Base-by-base conservation (phyloP, 139 green algal species). In the Tetraselmis striata region DNA sequence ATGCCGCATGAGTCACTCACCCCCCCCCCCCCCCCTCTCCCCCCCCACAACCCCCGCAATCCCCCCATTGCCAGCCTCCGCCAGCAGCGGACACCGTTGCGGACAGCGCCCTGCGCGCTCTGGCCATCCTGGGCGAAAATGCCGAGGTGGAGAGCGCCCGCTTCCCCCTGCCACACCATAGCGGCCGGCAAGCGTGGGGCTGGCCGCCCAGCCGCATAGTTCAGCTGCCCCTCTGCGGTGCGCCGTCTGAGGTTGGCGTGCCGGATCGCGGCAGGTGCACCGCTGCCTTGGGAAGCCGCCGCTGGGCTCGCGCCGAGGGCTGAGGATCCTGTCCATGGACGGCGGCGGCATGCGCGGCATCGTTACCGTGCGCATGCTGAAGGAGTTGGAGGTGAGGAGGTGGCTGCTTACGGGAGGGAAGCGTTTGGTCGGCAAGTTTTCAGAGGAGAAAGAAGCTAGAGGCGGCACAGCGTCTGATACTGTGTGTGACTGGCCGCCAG, bases 311-410 rank as follows among this genome's bases (percentile, higher is more conserved):
- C 87, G 90, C 2, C 89, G 93, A 23, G 96, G 96, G 1, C 32
- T 98, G 77, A 92, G 96, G n/a, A 90, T 99, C 27, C 85, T 99
- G 25, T 89, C 91, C 32, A 91, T 99, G 90, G 96, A 98, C 81
- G 95, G 95, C 2, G 95, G 95, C n/a, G 95, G 95, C 83, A 98
- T 98, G 93, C 90, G 93, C 83, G 94, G 94, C 29, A 86, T 98
- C 31, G 86, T 91, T 28, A 95, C 93, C 25, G 86, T 98, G 28
- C 82, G 84, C 23, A 88, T 95, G 88, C 89, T 98, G 82, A 76
- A 84, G 1, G 75, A 93, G 78, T 83, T 98, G 32, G 92, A 98
- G 88, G 28, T 74, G 2, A 85, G 88, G 31, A 92, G 89, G 0
- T 88, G 90, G n/a, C n/a, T n/a, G n/a, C n/a, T n/a, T n/a, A n/a